A percentile compares a stretch with the other conserved stretches of the same genome.
Conservation (phyloP, 345 rosid genomes). For the Passiflora organensis region DNA sequence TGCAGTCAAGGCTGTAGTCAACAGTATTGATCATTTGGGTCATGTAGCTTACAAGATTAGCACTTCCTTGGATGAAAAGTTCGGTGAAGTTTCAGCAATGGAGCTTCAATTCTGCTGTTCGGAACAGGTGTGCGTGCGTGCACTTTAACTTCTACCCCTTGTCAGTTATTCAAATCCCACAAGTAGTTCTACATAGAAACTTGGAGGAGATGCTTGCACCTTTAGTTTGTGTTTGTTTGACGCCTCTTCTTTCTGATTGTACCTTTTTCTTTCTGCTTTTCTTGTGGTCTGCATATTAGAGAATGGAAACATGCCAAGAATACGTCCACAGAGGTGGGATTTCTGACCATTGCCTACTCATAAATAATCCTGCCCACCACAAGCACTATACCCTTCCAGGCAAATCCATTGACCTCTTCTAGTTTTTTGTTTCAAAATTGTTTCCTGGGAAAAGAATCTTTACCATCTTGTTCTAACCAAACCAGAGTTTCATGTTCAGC, state of each 20-base stretch:
- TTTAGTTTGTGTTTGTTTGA: conserved; percentile 4
- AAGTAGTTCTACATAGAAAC: not conserved
- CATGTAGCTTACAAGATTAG: conserved; percentile 66
- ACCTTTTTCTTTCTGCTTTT: conserved; percentile 1
- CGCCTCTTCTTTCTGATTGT: not conserved
- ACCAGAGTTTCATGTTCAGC: conserved; percentile 12
- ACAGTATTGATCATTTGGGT: conserved; percentile 84
- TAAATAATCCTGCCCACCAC: conserved; percentile 46
- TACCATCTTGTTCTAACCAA: no score
- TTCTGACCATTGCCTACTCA: conserved; percentile 43
- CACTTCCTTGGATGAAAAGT: conserved; percentile 42
- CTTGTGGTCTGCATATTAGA: conserved; percentile 31
- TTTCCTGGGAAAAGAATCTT: no score
- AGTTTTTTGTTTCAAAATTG: not conserved
- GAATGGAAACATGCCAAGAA: conserved; percentile 47
- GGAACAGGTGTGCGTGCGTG: conserved; percentile 55
- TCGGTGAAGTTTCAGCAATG: conserved; percentile 40
- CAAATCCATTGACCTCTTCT: conserved; percentile 19
- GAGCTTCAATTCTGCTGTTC: conserved; percentile 50
- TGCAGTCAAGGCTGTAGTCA: conserved; percentile 65
- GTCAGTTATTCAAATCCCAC: not conserved
- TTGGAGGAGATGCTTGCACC: not conserved
- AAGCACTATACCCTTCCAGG: conserved; percentile 71
- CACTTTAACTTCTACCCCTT: not conserved
- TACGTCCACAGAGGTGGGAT: conserved; percentile 41